Conservation (phyloP, 2,329 filamentous ascomycete species). For the Pseudopithomyces maydicus region DNA sequence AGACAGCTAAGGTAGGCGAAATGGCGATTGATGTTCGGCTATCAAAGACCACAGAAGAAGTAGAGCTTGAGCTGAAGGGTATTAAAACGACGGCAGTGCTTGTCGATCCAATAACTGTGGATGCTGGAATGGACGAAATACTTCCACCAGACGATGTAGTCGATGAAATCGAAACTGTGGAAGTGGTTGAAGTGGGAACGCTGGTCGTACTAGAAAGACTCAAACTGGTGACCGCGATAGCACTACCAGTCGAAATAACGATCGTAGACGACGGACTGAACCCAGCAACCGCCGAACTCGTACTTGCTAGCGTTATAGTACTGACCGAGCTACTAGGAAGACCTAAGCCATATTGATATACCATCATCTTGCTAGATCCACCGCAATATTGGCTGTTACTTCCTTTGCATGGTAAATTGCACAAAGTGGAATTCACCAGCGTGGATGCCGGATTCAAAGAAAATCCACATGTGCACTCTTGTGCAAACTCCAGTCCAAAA, state of each 20-base stretch:
- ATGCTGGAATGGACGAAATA: no score
- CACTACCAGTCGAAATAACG: background rate
- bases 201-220: background rate
- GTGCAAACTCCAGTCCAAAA: conserved; percentile 39
- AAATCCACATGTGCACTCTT: conserved; percentile 16
- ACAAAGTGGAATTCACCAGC: background rate
- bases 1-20: background rate
- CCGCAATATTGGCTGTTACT: conserved; percentile 15
- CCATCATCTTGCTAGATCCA: conserved; percentile 9
- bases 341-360: conserved; percentile 2
- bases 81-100: no score
- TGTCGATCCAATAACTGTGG: no score
- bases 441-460: background rate
- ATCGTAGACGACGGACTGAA: background rate
- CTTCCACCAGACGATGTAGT: background rate
- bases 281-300: background rate
- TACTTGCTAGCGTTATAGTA: background rate
- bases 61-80: no score
- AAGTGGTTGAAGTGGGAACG: background rate
- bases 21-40: background rate
- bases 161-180: background rate
- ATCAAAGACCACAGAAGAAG: background rate
- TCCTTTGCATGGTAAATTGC: conserved; percentile 12
- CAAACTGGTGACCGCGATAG: background rate
- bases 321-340: background rate